Percentiles rank a stretch among this genome's conserved stretches.
Conservation (phyloP, 2,329 filamentous ascomycete genomes). For the Gaeumannomyces tritici region DNA sequence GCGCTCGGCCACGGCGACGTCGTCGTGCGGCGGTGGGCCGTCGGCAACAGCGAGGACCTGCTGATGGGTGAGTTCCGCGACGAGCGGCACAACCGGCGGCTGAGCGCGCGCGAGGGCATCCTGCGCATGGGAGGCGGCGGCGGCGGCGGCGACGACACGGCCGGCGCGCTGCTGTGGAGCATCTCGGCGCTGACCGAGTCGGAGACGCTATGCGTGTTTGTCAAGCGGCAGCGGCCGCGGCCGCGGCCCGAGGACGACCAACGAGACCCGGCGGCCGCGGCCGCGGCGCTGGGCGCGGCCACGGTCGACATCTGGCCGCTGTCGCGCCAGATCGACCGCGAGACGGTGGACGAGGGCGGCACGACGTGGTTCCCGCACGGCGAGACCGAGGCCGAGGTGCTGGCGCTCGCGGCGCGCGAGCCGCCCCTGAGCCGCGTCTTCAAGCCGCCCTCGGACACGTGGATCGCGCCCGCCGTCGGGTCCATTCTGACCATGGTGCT, state of each 20-base stretch:
- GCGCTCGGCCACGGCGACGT: slow-evolving; percentile 1
- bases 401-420: slow-evolving; percentile 1
- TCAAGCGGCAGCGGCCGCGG: neutral
- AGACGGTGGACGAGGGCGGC: neutral
- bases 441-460: slow-evolving; percentile 1
- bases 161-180: slow-evolving; percentile 1
- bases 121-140: neutral
- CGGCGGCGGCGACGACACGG: neutral
- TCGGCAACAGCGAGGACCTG: slow-evolving; percentile 4
- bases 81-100: neutral
- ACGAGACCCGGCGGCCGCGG: too few relatives aligned
- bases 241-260: neutral
- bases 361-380: slow-evolving; percentile 1
- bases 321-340: neutral
- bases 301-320: slow-evolving; percentile 1
- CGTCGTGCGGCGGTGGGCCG: slow-evolving; percentile 1
- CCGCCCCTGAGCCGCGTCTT: neutral
- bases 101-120: neutral
- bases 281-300: neutral
- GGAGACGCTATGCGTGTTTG: slow-evolving; percentile 1
- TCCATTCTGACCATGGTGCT: slow-evolving; percentile 1
- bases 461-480: slow-evolving; percentile 2
- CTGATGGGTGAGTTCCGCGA: neutral
- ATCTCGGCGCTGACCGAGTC: slow-evolving; percentile 2
- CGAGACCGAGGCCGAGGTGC: neutral